Base-by-base conservation (phyloP, 306 rosid genomes). In the Fragaria nilgerrensis region DNA sequence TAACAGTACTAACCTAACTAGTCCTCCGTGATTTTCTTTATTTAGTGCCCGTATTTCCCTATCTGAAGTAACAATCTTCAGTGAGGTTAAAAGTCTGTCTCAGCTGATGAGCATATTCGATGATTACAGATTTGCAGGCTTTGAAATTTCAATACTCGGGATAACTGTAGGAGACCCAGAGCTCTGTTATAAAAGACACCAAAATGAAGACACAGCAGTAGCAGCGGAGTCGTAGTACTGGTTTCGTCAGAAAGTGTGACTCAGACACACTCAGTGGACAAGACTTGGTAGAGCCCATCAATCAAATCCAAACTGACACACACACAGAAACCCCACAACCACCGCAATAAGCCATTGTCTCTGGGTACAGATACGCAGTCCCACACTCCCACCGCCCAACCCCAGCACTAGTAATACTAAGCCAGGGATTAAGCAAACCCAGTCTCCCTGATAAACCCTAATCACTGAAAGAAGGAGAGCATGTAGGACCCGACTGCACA, bases 401-500 rank as follows among this genome's bases (percentile, higher is more conserved):
- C 23, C 69, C 23, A 65, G 14, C 47, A 65, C 45, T 34, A 32
- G 17, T 2, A 23, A 7, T 25, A 29, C 6, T 43, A 1, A 44
- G 12, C 15, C 48, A 2, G 22, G 14, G 45, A 43, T 36, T 62
- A 62, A 5, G 20, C 66, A 55, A 56, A 56, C 63, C 63, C 63
- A 39, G 43, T 7, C 43, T 39, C 43, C 8, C 43, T 39, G 43
- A 39, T 22, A 56, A 66, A 34, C 16, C 47, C 10, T 65, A 34
- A 16, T 43, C 8, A 10, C 4, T 9, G 8, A 83, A 76, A 62
- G 66, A 76, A 62, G 66, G 65, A 74, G 45, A n/a, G 22, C 44
- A 61, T 56, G 2, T 13, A 65, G 79, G 85, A 59, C 27, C 74
- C 84, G 5, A 32, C 12, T 1, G 79, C 72, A 29, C 32, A 14